Conservation (phyloP, 1,139 yeast genomes). For the Diutina neorugosa region DNA sequence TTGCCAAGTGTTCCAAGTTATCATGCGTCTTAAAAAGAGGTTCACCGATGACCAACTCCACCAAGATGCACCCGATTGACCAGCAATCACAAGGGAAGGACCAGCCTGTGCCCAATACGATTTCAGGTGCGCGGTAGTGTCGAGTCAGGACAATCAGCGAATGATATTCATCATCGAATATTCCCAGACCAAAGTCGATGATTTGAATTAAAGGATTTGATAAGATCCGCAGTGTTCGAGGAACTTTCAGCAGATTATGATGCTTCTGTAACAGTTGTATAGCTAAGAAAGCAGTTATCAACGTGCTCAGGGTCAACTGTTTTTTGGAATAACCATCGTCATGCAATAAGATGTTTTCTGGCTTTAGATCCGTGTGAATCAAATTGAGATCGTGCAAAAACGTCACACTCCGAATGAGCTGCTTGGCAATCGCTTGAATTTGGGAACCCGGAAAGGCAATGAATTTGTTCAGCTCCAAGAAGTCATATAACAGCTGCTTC, state of each 20-base stretch:
- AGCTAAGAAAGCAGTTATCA: slow-evolving; percentile 19
- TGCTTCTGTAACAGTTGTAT: slow-evolving; percentile 11
- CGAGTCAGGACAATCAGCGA: slow-evolving; percentile 86
- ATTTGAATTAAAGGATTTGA: slow-evolving; percentile 74
- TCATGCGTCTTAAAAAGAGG: slow-evolving; percentile 93
- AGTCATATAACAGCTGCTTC: slow-evolving; percentile 81
- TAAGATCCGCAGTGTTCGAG: slow-evolving; percentile 39
- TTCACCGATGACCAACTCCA: slow-evolving; percentile 90
- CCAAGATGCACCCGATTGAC: slow-evolving; percentile 91
- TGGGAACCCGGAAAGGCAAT: slow-evolving; percentile 74
- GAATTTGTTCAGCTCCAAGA: slow-evolving; percentile 65
- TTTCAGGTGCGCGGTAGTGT: slow-evolving; percentile 96
- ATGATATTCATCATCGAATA: slow-evolving; percentile 90
- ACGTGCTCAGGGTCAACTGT: slow-evolving; percentile 22
- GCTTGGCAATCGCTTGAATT: slow-evolving; percentile 81
- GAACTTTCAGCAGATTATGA: slow-evolving; percentile 17
- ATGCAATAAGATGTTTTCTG: slow-evolving; percentile 79
- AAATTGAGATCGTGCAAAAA: slow-evolving; percentile 81
- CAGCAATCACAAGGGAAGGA: slow-evolving; percentile 88
- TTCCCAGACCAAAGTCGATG: slow-evolving; percentile 94
- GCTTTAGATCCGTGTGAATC: slow-evolving; percentile 91
- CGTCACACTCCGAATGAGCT: slow-evolving; percentile 73
- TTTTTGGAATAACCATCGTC: slow-evolving; percentile 38
- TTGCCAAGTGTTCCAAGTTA: slow-evolving; percentile 84
- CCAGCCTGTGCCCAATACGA: slow-evolving; percentile 89